These are phyloP conservation scores for Ganoderma sinense DNA, from an alignment of 1,284 basidiomycete genomes.

Conservation along the genomic window DNA sequence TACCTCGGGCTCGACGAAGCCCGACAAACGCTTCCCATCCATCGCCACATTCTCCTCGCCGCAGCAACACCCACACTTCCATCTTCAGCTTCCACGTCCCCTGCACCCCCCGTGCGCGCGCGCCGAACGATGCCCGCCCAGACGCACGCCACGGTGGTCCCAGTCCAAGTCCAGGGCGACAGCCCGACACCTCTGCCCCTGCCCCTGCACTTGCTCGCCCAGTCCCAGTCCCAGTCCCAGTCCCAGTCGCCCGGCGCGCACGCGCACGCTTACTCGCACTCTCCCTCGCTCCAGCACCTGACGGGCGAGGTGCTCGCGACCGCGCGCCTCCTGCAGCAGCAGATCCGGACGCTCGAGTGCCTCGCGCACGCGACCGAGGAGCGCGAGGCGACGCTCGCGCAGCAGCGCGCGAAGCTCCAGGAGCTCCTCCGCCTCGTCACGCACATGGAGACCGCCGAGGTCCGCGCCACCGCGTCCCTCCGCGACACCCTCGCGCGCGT, in stretches of 20 bases:
- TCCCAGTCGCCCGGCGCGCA: no score
- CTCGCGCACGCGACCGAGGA: constrained; percentile 13
- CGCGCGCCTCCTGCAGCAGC: constrained; percentile 5
- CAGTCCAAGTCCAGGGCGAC: background rate
- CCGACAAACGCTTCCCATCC: background rate
- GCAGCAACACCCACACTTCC: background rate
- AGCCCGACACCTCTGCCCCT: background rate
- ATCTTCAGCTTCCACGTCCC: background rate
- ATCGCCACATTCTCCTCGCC: background rate
- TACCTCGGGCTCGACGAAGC: background rate
- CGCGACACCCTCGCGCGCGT: constrained; percentile 18
- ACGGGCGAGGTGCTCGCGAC: background rate
- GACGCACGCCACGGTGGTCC: background rate
- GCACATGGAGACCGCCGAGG: constrained; percentile 28
- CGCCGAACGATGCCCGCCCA: background rate
- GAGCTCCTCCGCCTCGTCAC: constrained; percentile 22
- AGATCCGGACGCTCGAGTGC: constrained; percentile 23
- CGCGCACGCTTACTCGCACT: background rate
- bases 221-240: no score
- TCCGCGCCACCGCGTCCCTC: constrained; percentile 26
- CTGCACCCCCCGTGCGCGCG: background rate
- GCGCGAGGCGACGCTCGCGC: constrained; percentile 17
- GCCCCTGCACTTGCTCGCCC: background rate
- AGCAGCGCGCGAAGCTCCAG: constrained; percentile 21
- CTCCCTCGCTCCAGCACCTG: background rate